Base-by-base conservation (phyloP, 352 stramenopile genomes). In the Peronospora belbahrii region DNA sequence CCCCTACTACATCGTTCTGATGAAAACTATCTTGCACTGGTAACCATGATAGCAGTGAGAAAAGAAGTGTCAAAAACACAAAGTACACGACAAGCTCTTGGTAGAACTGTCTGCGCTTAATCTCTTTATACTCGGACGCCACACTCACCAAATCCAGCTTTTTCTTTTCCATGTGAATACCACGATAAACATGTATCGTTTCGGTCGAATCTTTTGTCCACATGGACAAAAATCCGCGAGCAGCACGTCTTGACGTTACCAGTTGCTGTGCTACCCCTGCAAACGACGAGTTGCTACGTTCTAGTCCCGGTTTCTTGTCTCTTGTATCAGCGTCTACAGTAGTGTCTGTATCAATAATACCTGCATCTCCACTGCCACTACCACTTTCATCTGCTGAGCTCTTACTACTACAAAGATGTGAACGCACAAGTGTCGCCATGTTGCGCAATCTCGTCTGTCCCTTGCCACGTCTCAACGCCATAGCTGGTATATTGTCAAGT, bases 161-260 rank as follows among this genome's bases (percentile, higher is more conserved):
- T 58, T 92, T 94, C 65, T 94, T 94, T 56, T 94, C 79, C 74
- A 94, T 88, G 48, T 90, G 81, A 46, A 94, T 84, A 6, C 82
- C 82, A 22, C 83, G 77, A 70, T 88, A 85, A 25, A 89, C 62
- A 48, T 85, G 67, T 47, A 66, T 61, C 5, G 65, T 57, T 11
- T 62, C 59, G 2, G 43, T 62, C 6, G 58, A 68, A 41, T 70
- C 65, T 33, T 67, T 75, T 24, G 62, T 62, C 80, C 80, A 92
- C 80, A 92, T 89, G 25, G 65, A 70, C 23, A 88, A 33, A 32
- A 93, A 88, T 0, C 77, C 77, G 23, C 61, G 72, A 0, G 76
- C 78, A 3, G 79, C 82, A 11, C 82, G 79, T 59, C 77, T 65
- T 1, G 79, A 68, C 18, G 70, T 74, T 49, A 93, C 78, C 11